phyloP scores from a whole-genome alignment of 768 basidiomycete species.

The Lentinula boryana region DNA sequence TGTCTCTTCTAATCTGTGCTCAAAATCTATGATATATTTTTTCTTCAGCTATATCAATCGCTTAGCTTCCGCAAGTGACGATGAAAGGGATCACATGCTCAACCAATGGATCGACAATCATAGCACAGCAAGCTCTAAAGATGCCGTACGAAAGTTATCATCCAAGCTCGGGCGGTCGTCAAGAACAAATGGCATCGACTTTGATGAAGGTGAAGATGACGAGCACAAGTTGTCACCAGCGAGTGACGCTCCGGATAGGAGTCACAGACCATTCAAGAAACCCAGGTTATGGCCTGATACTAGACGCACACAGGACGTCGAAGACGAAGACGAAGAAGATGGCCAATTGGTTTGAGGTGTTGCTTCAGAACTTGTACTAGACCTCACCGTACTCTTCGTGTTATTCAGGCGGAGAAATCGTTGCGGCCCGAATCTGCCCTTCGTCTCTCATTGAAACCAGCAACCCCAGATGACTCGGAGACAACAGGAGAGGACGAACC shows the following conservation, averaged over 20 bases:
- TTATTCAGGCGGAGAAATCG: not conserved
- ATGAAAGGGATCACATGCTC: conserved; percentile 3
- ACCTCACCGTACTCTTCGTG: not conserved
- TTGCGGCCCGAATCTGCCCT: conserved; percentile 5
- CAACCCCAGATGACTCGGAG: conserved; percentile 1
- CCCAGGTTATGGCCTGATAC: not conserved
- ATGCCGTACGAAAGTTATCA: conserved; percentile 1
- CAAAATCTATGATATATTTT: not conserved
- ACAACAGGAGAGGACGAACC: conserved; percentile 1
- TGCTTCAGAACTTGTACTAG: not conserved
- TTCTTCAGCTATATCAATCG: conserved; percentile 2
- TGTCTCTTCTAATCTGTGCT: not conserved
- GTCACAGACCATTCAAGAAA: not conserved
- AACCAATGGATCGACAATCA: conserved; percentile 5
- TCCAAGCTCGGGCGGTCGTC: not conserved
- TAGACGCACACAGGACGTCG: not conserved
- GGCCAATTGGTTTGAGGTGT: not conserved
- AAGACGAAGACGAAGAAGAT: not conserved
- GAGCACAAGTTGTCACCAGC: not conserved
- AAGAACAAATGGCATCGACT: not conserved
- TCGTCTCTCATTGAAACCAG: conserved; percentile 5
- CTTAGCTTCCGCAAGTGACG: conserved; percentile 2
- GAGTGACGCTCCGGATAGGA: not conserved
- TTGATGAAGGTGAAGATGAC: not conserved
- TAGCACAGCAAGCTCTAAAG: not conserved